Base-by-base conservation (phyloP, 2,329 filamentous ascomycete species). In the Xylogone sp. region DNA sequence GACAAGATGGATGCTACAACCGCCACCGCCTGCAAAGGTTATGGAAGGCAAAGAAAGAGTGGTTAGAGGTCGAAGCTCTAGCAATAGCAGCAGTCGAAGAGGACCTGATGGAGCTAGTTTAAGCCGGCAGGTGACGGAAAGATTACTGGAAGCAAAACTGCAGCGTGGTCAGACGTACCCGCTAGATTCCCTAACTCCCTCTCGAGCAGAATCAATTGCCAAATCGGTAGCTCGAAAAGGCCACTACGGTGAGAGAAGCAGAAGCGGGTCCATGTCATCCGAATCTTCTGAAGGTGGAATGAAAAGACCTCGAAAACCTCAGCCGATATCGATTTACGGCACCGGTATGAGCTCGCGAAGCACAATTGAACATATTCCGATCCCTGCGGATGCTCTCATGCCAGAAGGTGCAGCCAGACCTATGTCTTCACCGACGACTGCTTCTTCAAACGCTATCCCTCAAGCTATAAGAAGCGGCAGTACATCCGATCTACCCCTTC, bases 1-100 rank as follows among this genome's bases (percentile, higher is more conserved):
- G 53, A 86, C 88, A 50, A 80, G 79, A 63, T 97, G 92, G 92
- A 96, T 97, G 91, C 75, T 96, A 48, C 90, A 96, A 64, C 92
- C 92, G 2, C 90, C 91, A 1, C 92, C 92, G n/a, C 82, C 86
- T 29, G 90, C 92, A 51, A 91, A 87, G 67, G 78, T 96, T 53
- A 97, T 97, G 92, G 88, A 87, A 57, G 92, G 91, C 58, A 94
- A 92, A 67, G 82, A 88, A 31, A 82, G 83, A 24, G 84, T 87
- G 19, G 82, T 78, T 61, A 74, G 84, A 49, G 86, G 81, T 56
- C 68, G 74, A 20, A 81, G 64, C 4, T 59, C 55, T 19, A 67
- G 65, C 44, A 61, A 60, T 50, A 59, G 57, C 3, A 66, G 63
- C 42, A 86, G 81, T 57, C 69, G 73, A 16, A 81, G 55, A 48